A percentile compares a stretch with the other conserved stretches of the same genome.
Evolutionary conservation across 331 rosid genomes (phyloP).

Genomic region (Quercus phellos): DNA sequence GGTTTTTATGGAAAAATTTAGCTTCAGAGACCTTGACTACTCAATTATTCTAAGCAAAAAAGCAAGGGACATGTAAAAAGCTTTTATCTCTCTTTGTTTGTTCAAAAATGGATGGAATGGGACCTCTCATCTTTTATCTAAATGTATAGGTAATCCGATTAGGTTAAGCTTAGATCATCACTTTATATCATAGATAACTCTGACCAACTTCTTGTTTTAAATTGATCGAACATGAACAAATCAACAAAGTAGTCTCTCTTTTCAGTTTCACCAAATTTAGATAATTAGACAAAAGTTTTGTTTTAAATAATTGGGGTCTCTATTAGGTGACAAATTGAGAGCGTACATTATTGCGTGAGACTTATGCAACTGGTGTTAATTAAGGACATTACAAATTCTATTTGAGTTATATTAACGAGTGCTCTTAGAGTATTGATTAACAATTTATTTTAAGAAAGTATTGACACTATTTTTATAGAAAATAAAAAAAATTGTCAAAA

Average conservation of each 20-base stretch:
- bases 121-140: not conserved
- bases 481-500: no score
- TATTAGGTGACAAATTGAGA: not conserved
- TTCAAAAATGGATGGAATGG: not conserved
- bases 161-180: conserved; percentile 17
- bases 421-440: fast-evolving
- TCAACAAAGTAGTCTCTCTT: not conserved
- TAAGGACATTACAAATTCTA: no score
- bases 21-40: conserved; percentile 21
- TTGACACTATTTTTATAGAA: fast-evolving
- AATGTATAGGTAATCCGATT: not conserved
- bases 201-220: conserved; percentile 9
- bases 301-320: not conserved
- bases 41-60: not conserved
- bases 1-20: conserved; percentile 18
- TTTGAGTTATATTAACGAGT: fast-evolving
- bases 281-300: not conserved
- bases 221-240: conserved; percentile 9
- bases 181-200: not conserved
- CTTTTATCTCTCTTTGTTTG: conserved; percentile 4
- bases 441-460: fast-evolving
- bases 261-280: conserved; percentile 2
- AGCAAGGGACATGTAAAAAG: conserved; percentile 11
- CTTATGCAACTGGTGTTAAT: no score
- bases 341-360: no score